phyloP scores from a whole-genome alignment of 1,139 yeast species.

The Candida sp. region DNA sequence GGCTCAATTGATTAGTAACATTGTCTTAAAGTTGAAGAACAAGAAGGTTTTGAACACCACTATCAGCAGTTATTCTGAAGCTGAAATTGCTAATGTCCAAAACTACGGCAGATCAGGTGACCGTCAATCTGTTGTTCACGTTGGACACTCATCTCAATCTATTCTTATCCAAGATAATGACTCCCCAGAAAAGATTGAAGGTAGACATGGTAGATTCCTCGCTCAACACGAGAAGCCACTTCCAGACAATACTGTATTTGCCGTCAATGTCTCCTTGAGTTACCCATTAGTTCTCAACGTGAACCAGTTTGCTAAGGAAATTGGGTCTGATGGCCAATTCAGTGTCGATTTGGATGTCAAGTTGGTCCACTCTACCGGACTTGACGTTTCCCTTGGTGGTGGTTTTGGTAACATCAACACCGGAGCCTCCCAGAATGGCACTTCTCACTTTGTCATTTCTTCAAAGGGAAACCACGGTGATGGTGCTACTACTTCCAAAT shows the following conservation, averaged over 20 bases:
- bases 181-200: constrained; percentile 7
- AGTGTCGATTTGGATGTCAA: constrained; percentile 23
- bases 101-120: constrained; percentile 31
- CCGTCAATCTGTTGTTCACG: constrained; percentile 33
- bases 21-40: constrained; percentile 36
- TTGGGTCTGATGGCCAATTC: constrained; percentile 14
- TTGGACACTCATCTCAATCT: constrained; percentile 23
- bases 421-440: constrained; percentile 43
- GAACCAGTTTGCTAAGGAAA: constrained; percentile 10
- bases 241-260: constrained; percentile 17
- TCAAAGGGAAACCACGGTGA: constrained; percentile 56
- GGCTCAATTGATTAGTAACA: constrained; percentile 31
- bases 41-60: constrained; percentile 33
- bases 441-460: constrained; percentile 47
- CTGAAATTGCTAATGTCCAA: constrained; percentile 40
- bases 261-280: constrained; percentile 17
- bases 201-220: neutral
- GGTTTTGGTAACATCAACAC: constrained; percentile 20
- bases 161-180: constrained; percentile 19
- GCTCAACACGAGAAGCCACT: neutral
- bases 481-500: constrained; percentile 46
- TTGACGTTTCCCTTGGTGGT: constrained; percentile 22
- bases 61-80: constrained; percentile 27
- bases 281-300: constrained; percentile 28
- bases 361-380: constrained; percentile 19